Conservation (phyloP, 306 rosid genomes). For the Malus sieversii region DNA sequence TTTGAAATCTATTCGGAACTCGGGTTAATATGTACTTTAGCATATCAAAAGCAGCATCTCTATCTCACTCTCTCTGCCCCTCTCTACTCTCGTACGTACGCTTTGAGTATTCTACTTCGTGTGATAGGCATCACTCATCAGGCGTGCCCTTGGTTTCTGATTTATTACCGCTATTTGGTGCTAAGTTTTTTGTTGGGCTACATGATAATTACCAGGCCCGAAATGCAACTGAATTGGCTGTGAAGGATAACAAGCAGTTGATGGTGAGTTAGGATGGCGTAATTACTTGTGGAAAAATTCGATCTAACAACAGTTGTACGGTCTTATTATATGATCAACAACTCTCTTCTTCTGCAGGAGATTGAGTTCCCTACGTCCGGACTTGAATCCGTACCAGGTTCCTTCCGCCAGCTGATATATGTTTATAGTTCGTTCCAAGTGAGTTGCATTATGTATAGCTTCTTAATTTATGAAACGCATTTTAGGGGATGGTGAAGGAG, state of each 20-base stretch:
- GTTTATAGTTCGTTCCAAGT: not conserved
- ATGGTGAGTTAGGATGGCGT: constrained; percentile 52
- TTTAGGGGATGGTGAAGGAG: constrained; percentile 98
- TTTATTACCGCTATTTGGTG: not conserved
- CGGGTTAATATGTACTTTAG: too few species aligned
- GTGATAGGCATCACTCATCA: not conserved
- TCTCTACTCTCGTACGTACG: not conserved
- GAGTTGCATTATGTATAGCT: not conserved
- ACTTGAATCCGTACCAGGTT: constrained; percentile 93
- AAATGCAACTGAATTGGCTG: constrained; percentile 66
- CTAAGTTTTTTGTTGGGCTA: constrained; percentile 12
- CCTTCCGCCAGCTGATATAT: constrained; percentile 6
- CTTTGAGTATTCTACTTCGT: not conserved
- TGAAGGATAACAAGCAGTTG: constrained; percentile 62
- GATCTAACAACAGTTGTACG: constrained; percentile 8
- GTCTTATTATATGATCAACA: constrained; percentile 22
- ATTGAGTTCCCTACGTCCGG: constrained; percentile 96
- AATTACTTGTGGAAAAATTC: not conserved
- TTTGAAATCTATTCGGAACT: not conserved
- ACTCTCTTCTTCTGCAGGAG: constrained; percentile 51
- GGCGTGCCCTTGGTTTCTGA: not conserved
- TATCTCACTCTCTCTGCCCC: too few species aligned
- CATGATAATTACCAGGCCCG: constrained; percentile 48
- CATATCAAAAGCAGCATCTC: not conserved
- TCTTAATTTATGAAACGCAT: constrained; percentile 8